Base-by-base conservation (phyloP, 164 flowering plant species). In the Protea cynaroides region DNA sequence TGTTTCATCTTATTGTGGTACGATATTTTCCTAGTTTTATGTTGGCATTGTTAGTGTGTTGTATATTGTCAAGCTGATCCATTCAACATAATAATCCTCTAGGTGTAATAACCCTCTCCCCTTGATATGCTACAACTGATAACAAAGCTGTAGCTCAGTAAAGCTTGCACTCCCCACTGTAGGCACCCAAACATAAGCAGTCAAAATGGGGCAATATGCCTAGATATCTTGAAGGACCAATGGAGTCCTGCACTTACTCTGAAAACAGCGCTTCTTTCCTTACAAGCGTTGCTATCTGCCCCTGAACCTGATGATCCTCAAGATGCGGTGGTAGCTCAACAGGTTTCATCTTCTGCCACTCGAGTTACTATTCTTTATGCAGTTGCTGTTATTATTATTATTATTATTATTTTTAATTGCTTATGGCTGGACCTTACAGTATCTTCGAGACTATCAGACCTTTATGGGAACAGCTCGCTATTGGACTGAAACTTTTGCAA, bases 181-280 rank as follows among this genome's bases (percentile, higher is more conserved):
- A 93, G 98, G 98, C 98, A 93, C 73, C 98, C 98, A 25, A 92
- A 92, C 68, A 87, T 92, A 23, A 89, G 97, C 84, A 89, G 97
- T 71, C 97, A 92, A 74, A 93, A 94, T 82, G 98, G 97, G 47
- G 98, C 97, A n/a, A 89, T 93, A 61, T 95, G 99, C 79, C 68
- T 95, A 74, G 97, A 91, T 71, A 88, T 91, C 52, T 76, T 95
- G 85, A 89, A 91, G 79, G 97, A 91, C 65, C 96, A 95, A 43
- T 95, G 99, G 99, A 91, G 99, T 79, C 97, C 96, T 0, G 99
- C 99, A 18, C 89, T 95, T 17, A 95, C 96, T 44, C 71, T 95
- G 69, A 95, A 95, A 78, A 95, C 99, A 25, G 96, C 99, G 40
- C 83, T 95, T 44, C 84, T 95, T 55, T 95, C 99, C 44, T 67